Evolutionary conservation across 179 eudicot species (phyloP).

Genomic region (Spergularia azorica): DNA sequence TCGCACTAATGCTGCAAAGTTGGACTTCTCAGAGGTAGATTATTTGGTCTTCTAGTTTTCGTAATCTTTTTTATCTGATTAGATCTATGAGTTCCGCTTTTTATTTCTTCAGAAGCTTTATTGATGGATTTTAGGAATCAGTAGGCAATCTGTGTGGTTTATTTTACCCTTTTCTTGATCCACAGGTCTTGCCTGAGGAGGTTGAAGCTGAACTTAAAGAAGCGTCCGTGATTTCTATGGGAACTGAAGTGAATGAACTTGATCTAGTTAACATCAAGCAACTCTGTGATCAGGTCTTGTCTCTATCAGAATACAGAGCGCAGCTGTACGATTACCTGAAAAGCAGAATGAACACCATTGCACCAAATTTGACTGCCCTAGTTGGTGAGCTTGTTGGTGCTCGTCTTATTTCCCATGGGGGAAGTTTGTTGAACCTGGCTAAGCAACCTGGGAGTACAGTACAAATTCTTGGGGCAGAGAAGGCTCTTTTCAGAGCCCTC

Average conservation of each 20-base stretch:
- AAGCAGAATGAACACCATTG: slow-evolving; percentile 93
- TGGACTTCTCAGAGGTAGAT: slow-evolving; percentile 89
- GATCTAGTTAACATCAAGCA: slow-evolving; percentile 85
- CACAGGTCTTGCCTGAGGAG: slow-evolving; percentile 77
- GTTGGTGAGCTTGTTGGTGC: slow-evolving; percentile 99
- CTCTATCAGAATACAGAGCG: slow-evolving; percentile 86
- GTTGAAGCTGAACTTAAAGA: slow-evolving; percentile 84
- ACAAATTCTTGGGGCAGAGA: slow-evolving; percentile 97
- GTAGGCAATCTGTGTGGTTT: background rate
- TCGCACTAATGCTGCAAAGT: slow-evolving; percentile 75
- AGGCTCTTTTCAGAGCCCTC: slow-evolving; percentile 93
- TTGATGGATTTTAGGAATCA: background rate
- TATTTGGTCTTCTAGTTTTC: background rate
- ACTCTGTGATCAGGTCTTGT: slow-evolving; percentile 84
- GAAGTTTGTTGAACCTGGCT: slow-evolving; percentile 89
- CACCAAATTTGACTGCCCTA: slow-evolving; percentile 93
- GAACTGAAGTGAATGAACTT: slow-evolving; percentile 96
- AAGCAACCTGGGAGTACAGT: slow-evolving; percentile 99
- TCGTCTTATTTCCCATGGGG: slow-evolving; percentile 93
- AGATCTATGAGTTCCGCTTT: background rate
- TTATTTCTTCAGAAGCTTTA: background rate
- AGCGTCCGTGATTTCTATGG: slow-evolving; percentile 91
- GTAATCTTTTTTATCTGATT: no score
- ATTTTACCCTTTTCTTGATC: background rate
- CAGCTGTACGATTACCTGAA: slow-evolving; percentile 87